Evolutionary conservation across 2,329 filamentous ascomycete species (phyloP).

Genomic region (Cercospora canescens): DNA sequence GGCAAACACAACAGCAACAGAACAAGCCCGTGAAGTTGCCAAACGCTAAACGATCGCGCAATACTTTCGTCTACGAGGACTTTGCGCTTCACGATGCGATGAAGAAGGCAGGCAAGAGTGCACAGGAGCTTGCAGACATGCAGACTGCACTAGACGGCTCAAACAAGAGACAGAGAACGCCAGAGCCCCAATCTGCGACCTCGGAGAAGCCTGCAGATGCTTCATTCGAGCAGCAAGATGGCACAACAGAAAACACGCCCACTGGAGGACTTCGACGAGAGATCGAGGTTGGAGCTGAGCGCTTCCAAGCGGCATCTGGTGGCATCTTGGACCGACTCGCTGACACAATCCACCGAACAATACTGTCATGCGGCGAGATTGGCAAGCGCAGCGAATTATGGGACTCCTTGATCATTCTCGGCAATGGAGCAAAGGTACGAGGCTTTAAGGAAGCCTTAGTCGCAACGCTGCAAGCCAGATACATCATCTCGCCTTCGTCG

Average conservation of each 20-base stretch:
- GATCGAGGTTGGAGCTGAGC: conserved; percentile 75
- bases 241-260: conserved; percentile 24
- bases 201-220: conserved; percentile 39
- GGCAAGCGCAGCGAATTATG: conserved; percentile 83
- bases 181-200: conserved; percentile 34
- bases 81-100: conserved; percentile 56
- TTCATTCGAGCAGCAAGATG: conserved; percentile 24
- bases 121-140: conserved; percentile 50
- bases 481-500: conserved; percentile 86
- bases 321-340: conserved; percentile 80
- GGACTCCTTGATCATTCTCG: conserved; percentile 89
- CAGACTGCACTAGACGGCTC: conserved; percentile 53
- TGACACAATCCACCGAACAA: conserved; percentile 77
- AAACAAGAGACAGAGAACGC: conserved; percentile 42
- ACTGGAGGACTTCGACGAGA: conserved; percentile 52
- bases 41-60: conserved; percentile 70
- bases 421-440: conserved; percentile 73
- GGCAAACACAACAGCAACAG: conserved; percentile 47
- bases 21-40: conserved; percentile 63
- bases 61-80: conserved; percentile 74
- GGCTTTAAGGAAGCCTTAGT: conserved; percentile 89
- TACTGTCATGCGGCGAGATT: conserved; percentile 80
- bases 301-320: conserved; percentile 65
- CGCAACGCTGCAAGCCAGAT: conserved; percentile 74
- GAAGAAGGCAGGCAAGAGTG: conserved; percentile 50